Percentiles rank a stretch among this genome's conserved stretches.
Conservation (phyloP, 495 filamentous ascomycete species). For the Aspergillus taichungensis region DNA sequence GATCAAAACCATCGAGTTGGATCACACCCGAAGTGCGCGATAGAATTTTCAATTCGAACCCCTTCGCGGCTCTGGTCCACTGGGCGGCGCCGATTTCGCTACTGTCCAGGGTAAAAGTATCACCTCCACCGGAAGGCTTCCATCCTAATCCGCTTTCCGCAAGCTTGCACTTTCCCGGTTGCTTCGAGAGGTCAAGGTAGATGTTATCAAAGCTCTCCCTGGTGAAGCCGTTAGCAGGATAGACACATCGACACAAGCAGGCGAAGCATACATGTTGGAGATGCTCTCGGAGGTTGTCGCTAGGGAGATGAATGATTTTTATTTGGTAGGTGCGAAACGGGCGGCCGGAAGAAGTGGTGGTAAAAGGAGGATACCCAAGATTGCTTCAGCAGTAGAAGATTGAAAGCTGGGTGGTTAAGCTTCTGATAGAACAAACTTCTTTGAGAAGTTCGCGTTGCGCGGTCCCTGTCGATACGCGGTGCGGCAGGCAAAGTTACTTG, state of each 20-base stretch:
- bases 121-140: conserved; percentile 79
- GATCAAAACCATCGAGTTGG: conserved; percentile 89
- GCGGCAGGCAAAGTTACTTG: conserved; percentile 13
- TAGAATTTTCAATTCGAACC: conserved; percentile 86
- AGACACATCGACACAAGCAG: conserved; percentile 1
- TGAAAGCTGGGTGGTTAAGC: background rate
- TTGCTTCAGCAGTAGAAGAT: too few species aligned
- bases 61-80: conserved; percentile 90
- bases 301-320: background rate
- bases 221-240: conserved; percentile 15
- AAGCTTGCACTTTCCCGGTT: conserved; percentile 84
- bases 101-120: conserved; percentile 83
- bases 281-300: conserved; percentile 5
- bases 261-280: conserved; percentile 34
- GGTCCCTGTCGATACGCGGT: conserved; percentile 3
- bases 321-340: background rate
- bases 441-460: conserved; percentile 31
- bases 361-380: too few species aligned
- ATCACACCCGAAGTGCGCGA: conserved; percentile 75
- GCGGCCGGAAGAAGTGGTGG: too few species aligned
- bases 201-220: conserved; percentile 96
- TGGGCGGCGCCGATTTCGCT: conserved; percentile 76
- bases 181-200: conserved; percentile 86
- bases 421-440: conserved; percentile 6
- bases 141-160: conserved; percentile 89